Evolutionary conservation across 2,329 filamentous ascomycete species (phyloP).

Genomic region (Tolypocladium capitatum): DNA sequence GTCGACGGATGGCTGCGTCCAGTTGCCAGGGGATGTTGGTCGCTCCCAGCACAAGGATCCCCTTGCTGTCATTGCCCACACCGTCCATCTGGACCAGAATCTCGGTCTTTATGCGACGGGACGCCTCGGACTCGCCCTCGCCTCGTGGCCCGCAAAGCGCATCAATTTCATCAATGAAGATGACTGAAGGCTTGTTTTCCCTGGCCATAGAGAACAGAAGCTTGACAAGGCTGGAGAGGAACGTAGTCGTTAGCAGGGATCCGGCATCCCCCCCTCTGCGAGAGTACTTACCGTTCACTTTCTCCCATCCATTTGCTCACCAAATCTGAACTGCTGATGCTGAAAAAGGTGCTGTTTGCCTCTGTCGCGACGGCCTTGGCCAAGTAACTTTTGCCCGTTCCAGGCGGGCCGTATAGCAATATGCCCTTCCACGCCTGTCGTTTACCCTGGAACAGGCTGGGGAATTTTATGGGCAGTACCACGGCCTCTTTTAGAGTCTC

Average conservation of each 20-base stretch:
- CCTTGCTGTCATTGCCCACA: constrained; percentile 88
- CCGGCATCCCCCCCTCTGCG: no score
- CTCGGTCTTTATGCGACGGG: constrained; percentile 94
- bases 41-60: constrained; percentile 85
- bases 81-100: constrained; percentile 98
- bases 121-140: constrained; percentile 96
- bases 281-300: constrained; percentile 62
- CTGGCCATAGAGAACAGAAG: constrained; percentile 95
- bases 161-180: constrained; percentile 97
- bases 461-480: constrained; percentile 95
- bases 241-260: constrained; percentile 8
- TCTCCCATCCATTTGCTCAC: constrained; percentile 99
- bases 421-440: constrained; percentile 98
- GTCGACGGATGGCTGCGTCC: constrained; percentile 85
- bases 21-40: constrained; percentile 99
- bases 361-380: constrained; percentile 97
- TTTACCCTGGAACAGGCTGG: constrained; percentile 90
- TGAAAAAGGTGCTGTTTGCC: constrained; percentile 98
- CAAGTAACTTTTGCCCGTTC: constrained; percentile 94
- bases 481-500: constrained; percentile 97
- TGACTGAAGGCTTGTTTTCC: constrained; percentile 95
- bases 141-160: constrained; percentile 83
- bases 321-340: constrained; percentile 89
- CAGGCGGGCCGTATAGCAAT: constrained; percentile 85
- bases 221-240: constrained; percentile 63